These are phyloP conservation scores for Didymella pinodella DNA, from an alignment of 2,329 filamentous ascomycete genomes.

Conservation along the genomic window DNA sequence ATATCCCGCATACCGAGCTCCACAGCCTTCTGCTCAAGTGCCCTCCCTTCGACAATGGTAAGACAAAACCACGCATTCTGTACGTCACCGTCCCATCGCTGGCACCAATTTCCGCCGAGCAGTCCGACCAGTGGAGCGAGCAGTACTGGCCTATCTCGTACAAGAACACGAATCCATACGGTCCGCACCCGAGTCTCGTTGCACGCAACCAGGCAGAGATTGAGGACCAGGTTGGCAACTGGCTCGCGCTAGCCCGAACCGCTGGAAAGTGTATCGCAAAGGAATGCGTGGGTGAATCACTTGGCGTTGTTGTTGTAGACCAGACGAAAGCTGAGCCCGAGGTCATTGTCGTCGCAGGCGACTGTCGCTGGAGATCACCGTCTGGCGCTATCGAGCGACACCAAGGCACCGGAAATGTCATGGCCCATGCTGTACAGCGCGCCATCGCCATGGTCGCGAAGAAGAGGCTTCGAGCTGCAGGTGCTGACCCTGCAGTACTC, in stretches of 20 bases:
- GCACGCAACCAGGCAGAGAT: slow-evolving; percentile 74
- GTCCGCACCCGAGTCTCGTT: slow-evolving; percentile 80
- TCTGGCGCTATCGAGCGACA: slow-evolving; percentile 33
- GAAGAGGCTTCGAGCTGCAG: slow-evolving; percentile 56
- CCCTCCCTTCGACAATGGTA: slow-evolving; percentile 49
- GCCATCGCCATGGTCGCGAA: slow-evolving; percentile 82
- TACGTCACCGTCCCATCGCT: slow-evolving; percentile 74
- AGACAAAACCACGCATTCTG: slow-evolving; percentile 62
- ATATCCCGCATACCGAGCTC: slow-evolving; percentile 62
- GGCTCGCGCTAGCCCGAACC: slow-evolving; percentile 72
- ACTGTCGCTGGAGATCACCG: slow-evolving; percentile 71
- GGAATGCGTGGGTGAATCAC: slow-evolving; percentile 69
- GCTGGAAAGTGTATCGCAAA: slow-evolving; percentile 68
- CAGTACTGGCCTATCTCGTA: slow-evolving; percentile 87
- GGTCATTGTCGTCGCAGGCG: slow-evolving; percentile 76
- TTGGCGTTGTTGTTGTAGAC: slow-evolving; percentile 80
- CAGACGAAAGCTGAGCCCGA: slow-evolving; percentile 55
- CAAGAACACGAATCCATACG: slow-evolving; percentile 85
- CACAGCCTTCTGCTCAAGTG: slow-evolving; percentile 44
- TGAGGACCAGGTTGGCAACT: slow-evolving; percentile 67
- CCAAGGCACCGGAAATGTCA: slow-evolving; percentile 69
- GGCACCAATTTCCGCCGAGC: slow-evolving; percentile 76
- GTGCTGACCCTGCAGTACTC: slow-evolving; percentile 37
- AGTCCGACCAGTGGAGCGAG: slow-evolving; percentile 76
- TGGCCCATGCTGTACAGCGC: slow-evolving; percentile 79